Percentiles rank a stretch among this genome's conserved stretches.
These are phyloP conservation scores for Bullera alba DNA, from an alignment of 768 basidiomycete genomes.

Conservation along the genomic window DNA sequence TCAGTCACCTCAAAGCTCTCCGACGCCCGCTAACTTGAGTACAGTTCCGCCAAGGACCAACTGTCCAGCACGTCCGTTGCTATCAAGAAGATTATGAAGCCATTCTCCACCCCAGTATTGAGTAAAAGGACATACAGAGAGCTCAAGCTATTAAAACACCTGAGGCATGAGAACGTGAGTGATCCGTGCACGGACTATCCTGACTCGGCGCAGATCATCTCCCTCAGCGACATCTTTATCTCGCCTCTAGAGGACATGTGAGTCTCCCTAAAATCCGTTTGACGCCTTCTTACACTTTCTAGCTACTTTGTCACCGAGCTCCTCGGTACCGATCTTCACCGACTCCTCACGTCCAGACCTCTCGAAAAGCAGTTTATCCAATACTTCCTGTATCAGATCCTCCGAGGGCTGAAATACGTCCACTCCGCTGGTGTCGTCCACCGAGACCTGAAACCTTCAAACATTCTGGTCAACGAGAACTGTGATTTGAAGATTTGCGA, in stretches of 20 bases:
- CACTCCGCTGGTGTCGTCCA: conserved; percentile 99
- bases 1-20: conserved; percentile 46
- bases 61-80: conserved; percentile 88
- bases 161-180: conserved; percentile 93
- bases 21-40: not conserved
- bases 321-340: conserved; percentile 94
- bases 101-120: conserved; percentile 92
- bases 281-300: conserved; percentile 7
- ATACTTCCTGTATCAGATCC: conserved; percentile 98
- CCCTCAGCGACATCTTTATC: conserved; percentile 96
- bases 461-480: conserved; percentile 99
- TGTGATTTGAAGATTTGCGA: conserved; percentile 99
- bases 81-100: conserved; percentile 99
- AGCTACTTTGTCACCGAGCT: conserved; percentile 99
- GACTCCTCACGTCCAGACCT: conserved; percentile 88
- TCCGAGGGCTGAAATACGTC: conserved; percentile 97
- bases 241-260: conserved; percentile 98
- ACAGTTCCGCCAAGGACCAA: conserved; percentile 88
- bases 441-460: conserved; percentile 97
- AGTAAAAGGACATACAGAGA: conserved; percentile 96
- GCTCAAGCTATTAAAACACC: conserved; percentile 94
- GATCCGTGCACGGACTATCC: not conserved
- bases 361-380: conserved; percentile 99
- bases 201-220: conserved; percentile 69
- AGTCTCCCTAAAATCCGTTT: conserved; percentile 38